These are phyloP conservation scores for Neoascochyta sp. DNA, from an alignment of 2,329 filamentous ascomycete species.

Conservation along the genomic window DNA sequence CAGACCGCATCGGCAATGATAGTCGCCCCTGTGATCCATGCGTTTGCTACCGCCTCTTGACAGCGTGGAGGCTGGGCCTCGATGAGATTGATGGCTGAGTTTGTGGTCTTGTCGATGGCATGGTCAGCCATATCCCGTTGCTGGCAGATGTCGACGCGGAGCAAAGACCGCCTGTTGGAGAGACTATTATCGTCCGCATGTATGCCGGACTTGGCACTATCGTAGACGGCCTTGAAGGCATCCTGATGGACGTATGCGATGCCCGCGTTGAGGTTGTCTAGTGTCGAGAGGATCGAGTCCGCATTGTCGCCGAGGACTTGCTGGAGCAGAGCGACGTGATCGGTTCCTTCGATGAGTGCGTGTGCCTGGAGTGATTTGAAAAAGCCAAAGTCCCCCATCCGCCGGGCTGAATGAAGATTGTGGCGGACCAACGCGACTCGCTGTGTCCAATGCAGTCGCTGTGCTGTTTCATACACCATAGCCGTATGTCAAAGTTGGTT, in stretches of 20 bases:
- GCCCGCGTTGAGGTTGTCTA: conserved; percentile 46
- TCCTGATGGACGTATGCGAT: conserved; percentile 48
- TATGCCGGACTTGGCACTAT: conserved; percentile 39
- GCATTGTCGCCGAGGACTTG: conserved; percentile 42
- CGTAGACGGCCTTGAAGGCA: conserved; percentile 46
- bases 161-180: conserved; percentile 30
- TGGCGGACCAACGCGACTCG: conserved; percentile 45
- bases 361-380: conserved; percentile 47
- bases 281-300: conserved; percentile 42
- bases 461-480: conserved; percentile 20
- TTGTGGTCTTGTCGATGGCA: conserved; percentile 47
- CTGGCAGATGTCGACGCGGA: conserved; percentile 45
- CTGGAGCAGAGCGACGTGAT: conserved; percentile 44
- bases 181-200: conserved; percentile 29
- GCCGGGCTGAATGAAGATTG: conserved; percentile 44
- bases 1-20: conserved; percentile 46
- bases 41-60: conserved; percentile 44
- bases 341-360: conserved; percentile 43
- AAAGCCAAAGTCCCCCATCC: conserved; percentile 46
- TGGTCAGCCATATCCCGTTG: conserved; percentile 46
- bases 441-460: conserved; percentile 46
- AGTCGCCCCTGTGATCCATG: conserved; percentile 45
- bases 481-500: no score
- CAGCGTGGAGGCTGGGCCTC: conserved; percentile 39
- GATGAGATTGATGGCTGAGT: conserved; percentile 44